phyloP scores from a whole-genome alignment of 805 yeast species.

The Torulaspora quercuum region DNA sequence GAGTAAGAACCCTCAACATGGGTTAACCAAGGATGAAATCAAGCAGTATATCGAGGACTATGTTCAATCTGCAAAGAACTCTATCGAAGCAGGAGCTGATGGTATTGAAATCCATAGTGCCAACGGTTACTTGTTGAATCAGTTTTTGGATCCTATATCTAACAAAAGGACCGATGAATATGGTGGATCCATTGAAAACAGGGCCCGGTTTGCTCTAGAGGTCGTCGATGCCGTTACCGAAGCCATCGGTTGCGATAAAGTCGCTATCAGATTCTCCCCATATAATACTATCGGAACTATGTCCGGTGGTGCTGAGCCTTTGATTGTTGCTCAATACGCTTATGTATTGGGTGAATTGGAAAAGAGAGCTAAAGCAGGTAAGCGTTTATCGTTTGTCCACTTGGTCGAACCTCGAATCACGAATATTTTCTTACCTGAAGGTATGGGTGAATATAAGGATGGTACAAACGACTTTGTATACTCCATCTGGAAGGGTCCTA shows the following conservation, averaged over 20 bases:
- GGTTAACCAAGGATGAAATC: conserved; percentile 35
- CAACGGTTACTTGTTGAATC: conserved; percentile 57
- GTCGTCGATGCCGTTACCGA: conserved; percentile 48
- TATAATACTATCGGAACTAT: conserved; percentile 40
- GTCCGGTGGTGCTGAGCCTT: conserved; percentile 38
- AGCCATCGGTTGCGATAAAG: conserved; percentile 49
- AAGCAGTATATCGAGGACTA: conserved; percentile 41
- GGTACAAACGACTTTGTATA: conserved; percentile 40
- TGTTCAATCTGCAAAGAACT: conserved; percentile 43
- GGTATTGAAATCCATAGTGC: conserved; percentile 66
- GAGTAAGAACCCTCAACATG: conserved; percentile 34
- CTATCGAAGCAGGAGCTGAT: conserved; percentile 44
- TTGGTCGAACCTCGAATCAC: conserved; percentile 46
- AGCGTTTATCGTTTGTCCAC: conserved; percentile 42
- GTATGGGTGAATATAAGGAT: conserved; percentile 27
- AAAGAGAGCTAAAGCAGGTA: conserved; percentile 37
- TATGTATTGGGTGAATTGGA: conserved; percentile 44
- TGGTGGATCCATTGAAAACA: conserved; percentile 51
- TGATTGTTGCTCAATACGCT: conserved; percentile 40
- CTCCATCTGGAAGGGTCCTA: conserved; percentile 45
- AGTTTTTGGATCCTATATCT: conserved; percentile 48
- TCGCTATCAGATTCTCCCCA: conserved; percentile 51
- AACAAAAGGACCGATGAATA: conserved; percentile 50
- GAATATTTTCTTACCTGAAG: conserved; percentile 21
- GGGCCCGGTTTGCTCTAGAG: conserved; percentile 44